Base-by-base conservation (phyloP, 371 early-diverging fungal species). In the Mortierella sp. region DNA sequence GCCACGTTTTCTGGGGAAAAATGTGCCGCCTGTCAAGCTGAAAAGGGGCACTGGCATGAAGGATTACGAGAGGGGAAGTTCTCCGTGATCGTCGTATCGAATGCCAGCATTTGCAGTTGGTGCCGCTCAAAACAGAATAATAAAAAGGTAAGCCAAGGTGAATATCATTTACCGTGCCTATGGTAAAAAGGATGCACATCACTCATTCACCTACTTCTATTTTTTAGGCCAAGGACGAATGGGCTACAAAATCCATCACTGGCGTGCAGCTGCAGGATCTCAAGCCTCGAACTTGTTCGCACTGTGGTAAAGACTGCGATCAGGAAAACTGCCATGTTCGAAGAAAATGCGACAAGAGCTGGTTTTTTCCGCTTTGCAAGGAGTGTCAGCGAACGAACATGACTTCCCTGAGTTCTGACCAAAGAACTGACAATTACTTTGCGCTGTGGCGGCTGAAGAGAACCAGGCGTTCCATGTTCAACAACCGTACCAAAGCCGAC, bases 41-140 rank as follows among this genome's bases (percentile, higher is more conserved):
- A 66, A 47, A 47, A 58, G 51, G 66, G 59, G 43, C 66, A 66
- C 19, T 66, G 58, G 66, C 18, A 58, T 30, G 7, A 21, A 37
- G 66, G 66, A 50, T 21, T 66, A 43, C 46, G 9, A 66, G 51
- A 43, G 30, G 29, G 37, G 28, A 18, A 16, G 23, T 66, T 44
- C 26, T 28, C 19, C 58, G 1, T 48, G 57, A 15, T 29, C 47
- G 57, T 56, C 50, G n/a, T n/a, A n/a, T n/a, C n/a, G n/a, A n/a
- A n/a, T n/a, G n/a, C 47, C 30, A 25, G 46, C 60, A 60, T 46
- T 44, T 60, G 60, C 60, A 6, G 9, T 15, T 48, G 60, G 47
- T 60, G 48, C 48, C 47, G 47, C 60, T 26, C 5, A 4, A 60
- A 29, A 47, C 60, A 12, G 60, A 60, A n/a, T n/a, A 48, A 48